Conservation (phyloP, 2,329 filamentous ascomycete species). For the Penicillium sp. region DNA sequence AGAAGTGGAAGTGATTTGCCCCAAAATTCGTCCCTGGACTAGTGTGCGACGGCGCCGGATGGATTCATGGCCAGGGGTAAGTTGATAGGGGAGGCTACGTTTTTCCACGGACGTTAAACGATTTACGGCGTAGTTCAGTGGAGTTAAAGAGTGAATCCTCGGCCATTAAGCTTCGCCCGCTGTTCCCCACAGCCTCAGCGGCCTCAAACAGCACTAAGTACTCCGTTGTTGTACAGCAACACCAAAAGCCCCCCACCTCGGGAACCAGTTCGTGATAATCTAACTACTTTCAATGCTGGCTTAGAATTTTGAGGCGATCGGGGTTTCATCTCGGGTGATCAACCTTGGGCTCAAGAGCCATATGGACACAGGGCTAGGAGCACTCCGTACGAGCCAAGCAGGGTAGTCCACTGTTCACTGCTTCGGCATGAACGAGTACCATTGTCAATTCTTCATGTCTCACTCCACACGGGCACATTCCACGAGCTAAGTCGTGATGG, state of each 20-base stretch:
- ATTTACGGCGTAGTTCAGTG: not conserved
- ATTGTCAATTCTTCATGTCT: slow-evolving; percentile 2
- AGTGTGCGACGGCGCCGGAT: not conserved
- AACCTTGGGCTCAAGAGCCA: slow-evolving; percentile 7
- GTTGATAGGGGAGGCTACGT: not conserved
- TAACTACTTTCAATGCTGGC: not conserved
- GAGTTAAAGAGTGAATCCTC: not conserved
- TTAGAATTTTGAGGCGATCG: slow-evolving; percentile 18
- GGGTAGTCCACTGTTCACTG: not conserved
- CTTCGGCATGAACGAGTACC: not conserved
- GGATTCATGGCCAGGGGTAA: not conserved
- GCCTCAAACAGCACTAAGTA: slow-evolving; percentile 13
- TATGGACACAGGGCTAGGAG: not conserved
- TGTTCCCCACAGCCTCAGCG: slow-evolving; percentile 17
- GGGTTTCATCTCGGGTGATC: slow-evolving; percentile 13
- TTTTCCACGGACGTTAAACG: slow-evolving; percentile 1
- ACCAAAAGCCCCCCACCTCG: not conserved
- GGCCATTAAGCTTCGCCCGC: not conserved
- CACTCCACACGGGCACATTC: slow-evolving; percentile 3
- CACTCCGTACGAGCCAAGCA: not conserved
- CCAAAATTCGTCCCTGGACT: not conserved
- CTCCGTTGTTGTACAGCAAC: not conserved
- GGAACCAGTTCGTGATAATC: slow-evolving; percentile 18
- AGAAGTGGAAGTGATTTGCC: not conserved
- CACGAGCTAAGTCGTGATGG: not conserved